A percentile compares a stretch with the other conserved stretches of the same genome.
phyloP scores from a whole-genome alignment of 768 basidiomycete species.

The Xerocomellus chrysenteron region DNA sequence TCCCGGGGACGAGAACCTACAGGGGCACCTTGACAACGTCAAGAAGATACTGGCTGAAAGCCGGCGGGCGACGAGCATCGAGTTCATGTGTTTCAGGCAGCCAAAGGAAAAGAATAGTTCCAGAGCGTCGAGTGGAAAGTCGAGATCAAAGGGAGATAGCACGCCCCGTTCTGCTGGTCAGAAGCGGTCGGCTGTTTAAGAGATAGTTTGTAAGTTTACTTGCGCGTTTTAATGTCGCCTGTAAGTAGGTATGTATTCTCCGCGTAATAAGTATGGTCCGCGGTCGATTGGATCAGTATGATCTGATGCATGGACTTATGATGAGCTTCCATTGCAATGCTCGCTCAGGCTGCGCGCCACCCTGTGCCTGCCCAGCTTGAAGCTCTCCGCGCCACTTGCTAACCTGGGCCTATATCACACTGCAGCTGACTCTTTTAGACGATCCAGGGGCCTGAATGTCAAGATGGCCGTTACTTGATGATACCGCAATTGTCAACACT shows the following conservation, averaged over 20 bases:
- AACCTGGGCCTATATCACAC: too few species aligned
- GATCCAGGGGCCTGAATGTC: too few species aligned
- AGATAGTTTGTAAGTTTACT: neutral
- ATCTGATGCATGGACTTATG: too few species aligned
- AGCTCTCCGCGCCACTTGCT: too few species aligned
- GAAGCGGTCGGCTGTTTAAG: slow-evolving; percentile 16
- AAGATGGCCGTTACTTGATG: neutral
- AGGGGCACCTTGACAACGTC: slow-evolving; percentile 84
- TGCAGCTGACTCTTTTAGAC: too few species aligned
- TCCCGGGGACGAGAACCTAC: slow-evolving; percentile 82
- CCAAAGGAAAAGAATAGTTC: slow-evolving; percentile 45
- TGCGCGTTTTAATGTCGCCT: neutral
- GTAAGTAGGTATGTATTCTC: neutral
- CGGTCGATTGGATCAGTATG: too few species aligned
- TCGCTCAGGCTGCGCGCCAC: neutral
- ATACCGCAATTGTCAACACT: too few species aligned
- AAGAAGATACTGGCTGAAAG: slow-evolving; percentile 89
- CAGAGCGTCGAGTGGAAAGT: slow-evolving; percentile 15
- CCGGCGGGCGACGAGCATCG: slow-evolving; percentile 86
- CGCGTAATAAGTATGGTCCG: neutral
- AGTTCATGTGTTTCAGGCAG: slow-evolving; percentile 91
- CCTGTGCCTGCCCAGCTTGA: neutral
- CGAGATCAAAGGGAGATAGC: slow-evolving; percentile 19
- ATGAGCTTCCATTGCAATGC: neutral
- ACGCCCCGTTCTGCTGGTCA: slow-evolving; percentile 19